Conservation (phyloP, 768 basidiomycete genomes). For the Mycena metata region DNA sequence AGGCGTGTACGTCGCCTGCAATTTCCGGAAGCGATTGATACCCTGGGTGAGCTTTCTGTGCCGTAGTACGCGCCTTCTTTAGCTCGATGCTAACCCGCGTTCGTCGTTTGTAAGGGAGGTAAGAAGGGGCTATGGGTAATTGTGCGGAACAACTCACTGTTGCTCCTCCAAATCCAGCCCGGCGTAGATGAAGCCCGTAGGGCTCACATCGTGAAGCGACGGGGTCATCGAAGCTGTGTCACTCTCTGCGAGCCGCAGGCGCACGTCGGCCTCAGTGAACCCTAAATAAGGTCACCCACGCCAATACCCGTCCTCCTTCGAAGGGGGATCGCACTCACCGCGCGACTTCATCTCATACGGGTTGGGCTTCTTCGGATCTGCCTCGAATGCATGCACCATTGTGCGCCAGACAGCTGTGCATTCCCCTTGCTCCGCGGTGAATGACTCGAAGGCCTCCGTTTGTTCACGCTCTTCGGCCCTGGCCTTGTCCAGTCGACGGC, state of each 20-base stretch:
- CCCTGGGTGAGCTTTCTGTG: constrained; percentile 10
- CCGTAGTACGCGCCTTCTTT: constrained; percentile 25
- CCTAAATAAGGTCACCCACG: too few relatives aligned
- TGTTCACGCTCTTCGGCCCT: too few relatives aligned
- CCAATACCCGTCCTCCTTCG: too few relatives aligned
- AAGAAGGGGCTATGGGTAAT: too few relatives aligned
- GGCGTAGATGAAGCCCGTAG: constrained; percentile 2
- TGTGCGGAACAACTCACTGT: too few relatives aligned
- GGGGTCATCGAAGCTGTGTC: constrained; percentile 2
- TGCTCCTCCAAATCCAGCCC: constrained; percentile 13
- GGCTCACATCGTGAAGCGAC: constrained; percentile 10
- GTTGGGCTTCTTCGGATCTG: background rate
- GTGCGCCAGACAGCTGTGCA: background rate
- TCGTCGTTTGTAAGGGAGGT: background rate
- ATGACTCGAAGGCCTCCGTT: background rate
- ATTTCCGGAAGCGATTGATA: constrained; percentile 1
- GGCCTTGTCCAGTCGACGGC: background rate
- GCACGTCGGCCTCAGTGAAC: constrained; percentile 14
- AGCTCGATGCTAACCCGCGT: constrained; percentile 11
- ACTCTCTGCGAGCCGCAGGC: constrained; percentile 3
- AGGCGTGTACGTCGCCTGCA: constrained; percentile 21
- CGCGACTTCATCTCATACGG: background rate
- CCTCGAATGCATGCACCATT: background rate
- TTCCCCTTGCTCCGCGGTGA: background rate
- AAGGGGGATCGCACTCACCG: background rate